Evolutionary conservation across 2,329 filamentous ascomycete genomes (phyloP).

Genomic region (Colletotrichum zoysiae): DNA sequence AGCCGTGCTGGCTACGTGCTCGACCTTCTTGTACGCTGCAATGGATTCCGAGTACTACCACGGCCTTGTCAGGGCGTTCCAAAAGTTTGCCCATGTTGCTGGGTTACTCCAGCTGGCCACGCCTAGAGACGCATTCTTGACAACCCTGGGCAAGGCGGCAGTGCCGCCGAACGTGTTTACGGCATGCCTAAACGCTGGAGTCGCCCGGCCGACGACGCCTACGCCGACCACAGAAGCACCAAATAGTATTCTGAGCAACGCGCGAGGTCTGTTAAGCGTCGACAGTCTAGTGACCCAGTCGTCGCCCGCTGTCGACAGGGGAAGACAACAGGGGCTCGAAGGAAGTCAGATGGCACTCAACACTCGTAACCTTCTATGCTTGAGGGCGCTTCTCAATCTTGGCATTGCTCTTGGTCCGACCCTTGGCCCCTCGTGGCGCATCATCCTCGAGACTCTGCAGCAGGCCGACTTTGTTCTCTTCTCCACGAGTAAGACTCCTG

Average conservation of each 20-base stretch:
- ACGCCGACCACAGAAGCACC: conserved; percentile 50
- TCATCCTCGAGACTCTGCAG: conserved; percentile 91
- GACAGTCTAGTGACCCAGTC: conserved; percentile 75
- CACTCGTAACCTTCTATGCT: conserved; percentile 88
- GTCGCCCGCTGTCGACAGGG: conserved; percentile 68
- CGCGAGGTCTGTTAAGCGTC: conserved; percentile 79
- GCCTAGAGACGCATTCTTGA: conserved; percentile 93
- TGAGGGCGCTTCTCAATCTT: conserved; percentile 92
- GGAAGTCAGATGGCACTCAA: conserved; percentile 71
- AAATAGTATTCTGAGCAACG: conserved; percentile 75
- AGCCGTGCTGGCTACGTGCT: conserved; percentile 92
- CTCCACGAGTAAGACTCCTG: conserved; percentile 68
- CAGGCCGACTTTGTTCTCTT: conserved; percentile 91
- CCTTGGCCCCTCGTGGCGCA: conserved; percentile 86
- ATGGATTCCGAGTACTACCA: conserved; percentile 96
- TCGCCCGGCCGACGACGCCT: conserved; percentile 57
- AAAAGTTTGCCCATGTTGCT: conserved; percentile 94
- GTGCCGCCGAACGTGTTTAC: conserved; percentile 84
- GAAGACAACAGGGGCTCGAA: conserved; percentile 71
- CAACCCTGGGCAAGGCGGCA: conserved; percentile 91
- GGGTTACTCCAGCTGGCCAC: conserved; percentile 87
- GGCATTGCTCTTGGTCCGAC: conserved; percentile 95
- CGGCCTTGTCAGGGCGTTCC: conserved; percentile 89
- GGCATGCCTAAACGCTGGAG: conserved; percentile 66
- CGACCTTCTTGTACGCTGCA: conserved; percentile 92